phyloP scores from a whole-genome alignment of 129 eudicot species.

The Escallonia rubra region DNA sequence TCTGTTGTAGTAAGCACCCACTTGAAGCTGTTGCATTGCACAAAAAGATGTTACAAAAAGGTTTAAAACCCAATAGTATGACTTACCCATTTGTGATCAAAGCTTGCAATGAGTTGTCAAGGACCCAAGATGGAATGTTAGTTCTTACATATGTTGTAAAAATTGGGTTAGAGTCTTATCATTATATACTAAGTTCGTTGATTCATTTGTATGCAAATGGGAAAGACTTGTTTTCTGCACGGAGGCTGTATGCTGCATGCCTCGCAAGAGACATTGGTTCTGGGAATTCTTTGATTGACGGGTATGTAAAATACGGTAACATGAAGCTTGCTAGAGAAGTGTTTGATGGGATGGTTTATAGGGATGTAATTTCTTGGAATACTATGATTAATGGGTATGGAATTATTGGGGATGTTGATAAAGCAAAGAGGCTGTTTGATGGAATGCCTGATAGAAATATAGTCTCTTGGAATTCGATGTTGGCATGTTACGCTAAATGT shows the following conservation, averaged over 20 bases:
- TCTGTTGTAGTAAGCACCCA: constrained; percentile 15
- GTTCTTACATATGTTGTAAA: constrained; percentile 23
- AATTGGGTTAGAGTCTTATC: constrained; percentile 17
- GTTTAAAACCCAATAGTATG: constrained; percentile 10
- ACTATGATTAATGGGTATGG: constrained; percentile 51
- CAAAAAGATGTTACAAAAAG: constrained; percentile 7
- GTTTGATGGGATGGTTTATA: constrained; percentile 15
- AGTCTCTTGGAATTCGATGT: constrained; percentile 48
- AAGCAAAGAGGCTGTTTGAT: constrained; percentile 41
- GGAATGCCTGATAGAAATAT: constrained; percentile 46
- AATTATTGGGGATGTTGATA: constrained; percentile 22
- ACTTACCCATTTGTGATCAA: constrained; percentile 21
- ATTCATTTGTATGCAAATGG: constrained; percentile 18
- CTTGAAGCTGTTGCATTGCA: constrained; percentile 22
- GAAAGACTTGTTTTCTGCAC: constrained; percentile 14
- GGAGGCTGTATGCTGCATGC: constrained; percentile 15
- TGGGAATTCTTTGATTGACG: constrained; percentile 31
- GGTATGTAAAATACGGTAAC: constrained; percentile 17
- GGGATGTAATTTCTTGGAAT: constrained; percentile 46
- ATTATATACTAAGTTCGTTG: constrained; percentile 23
- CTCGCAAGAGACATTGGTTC: constrained; percentile 7
- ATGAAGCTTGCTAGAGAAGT: constrained; percentile 18
- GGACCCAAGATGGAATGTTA: constrained; percentile 8
- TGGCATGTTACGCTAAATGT: constrained; percentile 41
- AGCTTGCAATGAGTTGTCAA: constrained; percentile 9